Percentiles rank a stretch among this genome's conserved stretches.
Conservation (phyloP, 139 green algal species). For the Picochlorum sp. region DNA sequence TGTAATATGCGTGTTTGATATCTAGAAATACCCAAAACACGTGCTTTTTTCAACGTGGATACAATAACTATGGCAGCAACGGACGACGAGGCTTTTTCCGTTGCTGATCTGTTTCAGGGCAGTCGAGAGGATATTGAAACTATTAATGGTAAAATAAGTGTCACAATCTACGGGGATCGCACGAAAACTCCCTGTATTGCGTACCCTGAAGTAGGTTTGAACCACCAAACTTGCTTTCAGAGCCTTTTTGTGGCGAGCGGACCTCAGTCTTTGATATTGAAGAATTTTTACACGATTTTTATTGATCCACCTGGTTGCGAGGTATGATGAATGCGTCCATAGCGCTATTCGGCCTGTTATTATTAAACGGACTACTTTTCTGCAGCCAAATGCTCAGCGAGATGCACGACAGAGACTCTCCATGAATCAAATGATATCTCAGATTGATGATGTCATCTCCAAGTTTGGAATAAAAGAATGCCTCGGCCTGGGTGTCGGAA, state of each 20-base stretch:
- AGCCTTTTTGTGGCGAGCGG: constrained; percentile 20
- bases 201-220: constrained; percentile 39
- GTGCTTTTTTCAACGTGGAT: neutral
- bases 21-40: too few relatives aligned
- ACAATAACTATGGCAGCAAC: neutral
- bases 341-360: too few relatives aligned
- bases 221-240: constrained; percentile 38
- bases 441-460: constrained; percentile 22
- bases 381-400: too few relatives aligned
- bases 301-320: constrained; percentile 34
- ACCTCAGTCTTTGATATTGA: constrained; percentile 18
- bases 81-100: neutral
- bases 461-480: constrained; percentile 23
- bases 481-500: constrained; percentile 27
- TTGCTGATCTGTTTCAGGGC: constrained; percentile 4
- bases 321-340: constrained; percentile 7
- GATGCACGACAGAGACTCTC: constrained; percentile 13
- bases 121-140: constrained; percentile 13
- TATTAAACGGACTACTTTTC: too few relatives aligned
- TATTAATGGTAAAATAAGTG: constrained; percentile 11
- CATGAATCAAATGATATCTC: constrained; percentile 14
- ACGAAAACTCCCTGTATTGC: constrained; percentile 31
- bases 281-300: constrained; percentile 38
- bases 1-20: too few relatives aligned
- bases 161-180: constrained; percentile 24